Evolutionary conservation across 1,284 basidiomycete genomes (phyloP).

Genomic region (Kalmanozyma brasiliensis): DNA sequence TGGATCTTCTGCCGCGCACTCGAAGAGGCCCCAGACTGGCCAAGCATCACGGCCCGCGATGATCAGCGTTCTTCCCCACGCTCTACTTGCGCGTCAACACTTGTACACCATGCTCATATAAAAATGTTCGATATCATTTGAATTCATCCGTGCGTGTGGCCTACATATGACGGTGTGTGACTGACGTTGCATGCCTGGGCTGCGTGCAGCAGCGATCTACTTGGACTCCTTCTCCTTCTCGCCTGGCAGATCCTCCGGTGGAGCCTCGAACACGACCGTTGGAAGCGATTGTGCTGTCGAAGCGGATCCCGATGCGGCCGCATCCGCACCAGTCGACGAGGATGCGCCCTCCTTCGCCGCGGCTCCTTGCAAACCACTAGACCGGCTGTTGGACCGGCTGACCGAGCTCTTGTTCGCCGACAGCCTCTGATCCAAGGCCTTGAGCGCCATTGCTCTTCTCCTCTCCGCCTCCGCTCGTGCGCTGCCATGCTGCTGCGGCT

Average conservation of each 20-base stretch:
- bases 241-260: conserved; percentile 26
- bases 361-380: conserved; percentile 23
- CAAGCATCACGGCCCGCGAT: too few relatives aligned
- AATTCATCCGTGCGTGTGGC: too few relatives aligned
- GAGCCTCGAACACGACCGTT: conserved; percentile 48
- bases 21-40: too few relatives aligned
- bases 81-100: too few relatives aligned
- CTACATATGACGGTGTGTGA: too few relatives aligned
- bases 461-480: conserved; percentile 57
- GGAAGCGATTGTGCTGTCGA: conserved; percentile 22
- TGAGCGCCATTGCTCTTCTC: conserved; percentile 86
- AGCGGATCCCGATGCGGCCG: conserved; percentile 9
- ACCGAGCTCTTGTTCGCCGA: conserved; percentile 69
- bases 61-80: too few relatives aligned
- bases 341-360: conserved; percentile 34
- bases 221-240: conserved; percentile 14
- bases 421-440: conserved; percentile 91
- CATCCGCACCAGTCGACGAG: conserved; percentile 10
- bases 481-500: conserved; percentile 25
- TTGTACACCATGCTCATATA: too few relatives aligned
- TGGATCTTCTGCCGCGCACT: too few relatives aligned
- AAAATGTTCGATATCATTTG: too few relatives aligned
- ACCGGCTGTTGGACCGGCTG: conserved; percentile 18
- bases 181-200: too few relatives aligned
- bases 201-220: conserved; percentile 3